Base-by-base conservation (phyloP, 1,284 basidiomycete genomes). In the Mycena sp. region DNA sequence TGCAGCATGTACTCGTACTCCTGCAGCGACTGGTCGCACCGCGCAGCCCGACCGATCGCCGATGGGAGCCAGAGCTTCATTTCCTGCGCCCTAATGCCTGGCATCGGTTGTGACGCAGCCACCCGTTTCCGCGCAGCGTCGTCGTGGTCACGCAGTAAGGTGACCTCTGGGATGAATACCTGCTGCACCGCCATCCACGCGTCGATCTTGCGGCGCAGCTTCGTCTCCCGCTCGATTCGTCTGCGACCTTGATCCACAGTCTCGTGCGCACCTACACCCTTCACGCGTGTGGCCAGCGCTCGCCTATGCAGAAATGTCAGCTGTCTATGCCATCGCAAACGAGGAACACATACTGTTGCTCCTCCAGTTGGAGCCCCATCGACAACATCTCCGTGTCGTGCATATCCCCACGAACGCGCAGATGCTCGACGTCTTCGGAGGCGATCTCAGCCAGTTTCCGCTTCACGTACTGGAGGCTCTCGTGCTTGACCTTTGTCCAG, bases 281-380 rank as follows among this genome's bases (percentile, higher is more conserved):
- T 21, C 4, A 45, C 16, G 23, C 52, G 49, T 19, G 37, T 30
- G 9, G 38, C 46, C 14, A 57, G 11, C 5, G n/a, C 21, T 9
- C 53, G 23, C 38, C 54, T 56, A 25, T 25, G n/a, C 32, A 7
- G 32, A n/a, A 16, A 1, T 21, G 25, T 37, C 6, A 17, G 16
- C 6, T 14, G 6, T 14, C 14, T 10, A 12, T 0, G 29, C 43
- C 11, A 7, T 9, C 19, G 14, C 1, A 12, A 4, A 11, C 7
- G 6, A 4, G 10, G 7, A 10, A 3, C 10, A 45, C 38, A 14
- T 23, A 44, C 57, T 59, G 57, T 9, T 58, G 61, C 16, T 63
- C 61, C 49, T 58, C 61, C 6, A 63, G 29, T 38, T 62, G 61
- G 21, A 62, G 19, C 30, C 61, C 61, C 29, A 53, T 48, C 23